Conservation (phyloP, 2,329 filamentous ascomycete genomes). For the Byssochlamys sp. region DNA sequence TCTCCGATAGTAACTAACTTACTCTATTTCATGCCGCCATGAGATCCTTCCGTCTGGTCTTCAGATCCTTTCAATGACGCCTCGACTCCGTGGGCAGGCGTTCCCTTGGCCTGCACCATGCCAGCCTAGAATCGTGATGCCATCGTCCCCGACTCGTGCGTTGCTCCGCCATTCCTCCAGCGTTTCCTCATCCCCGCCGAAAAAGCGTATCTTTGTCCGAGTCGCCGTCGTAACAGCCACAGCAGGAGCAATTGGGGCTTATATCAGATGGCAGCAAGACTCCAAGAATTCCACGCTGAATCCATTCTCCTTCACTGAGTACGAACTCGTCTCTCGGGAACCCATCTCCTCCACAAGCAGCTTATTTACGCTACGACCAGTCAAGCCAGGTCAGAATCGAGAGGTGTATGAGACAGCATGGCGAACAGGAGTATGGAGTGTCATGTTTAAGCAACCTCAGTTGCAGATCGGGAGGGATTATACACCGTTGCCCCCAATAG, state of each 20-base stretch:
- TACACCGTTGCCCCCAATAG: conserved; percentile 65
- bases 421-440: conserved; percentile 66
- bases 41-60: background rate
- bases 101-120: conserved; percentile 10
- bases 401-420: conserved; percentile 41
- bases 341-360: conserved; percentile 39
- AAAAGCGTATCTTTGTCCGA: conserved; percentile 24
- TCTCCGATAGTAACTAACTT: background rate
- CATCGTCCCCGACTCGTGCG: conserved; percentile 6
- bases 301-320: conserved; percentile 31
- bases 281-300: conserved; percentile 22
- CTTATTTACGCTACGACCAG: conserved; percentile 36
- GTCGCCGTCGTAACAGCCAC: conserved; percentile 23
- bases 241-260: conserved; percentile 29
- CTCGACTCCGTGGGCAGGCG: conserved; percentile 6
- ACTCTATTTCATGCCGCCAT: background rate
- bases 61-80: conserved; percentile 10
- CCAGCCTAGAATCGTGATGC: conserved; percentile 7
- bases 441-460: conserved; percentile 90
- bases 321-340: conserved; percentile 33
- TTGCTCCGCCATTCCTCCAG: conserved; percentile 15
- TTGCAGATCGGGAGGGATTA: conserved; percentile 86
- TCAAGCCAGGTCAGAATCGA: conserved; percentile 21
- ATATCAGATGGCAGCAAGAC: conserved; percentile 21
- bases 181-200: conserved; percentile 12